Evolutionary conservation across 2,329 filamentous ascomycete species (phyloP).

Genomic region (Amauroascus verrucosus): DNA sequence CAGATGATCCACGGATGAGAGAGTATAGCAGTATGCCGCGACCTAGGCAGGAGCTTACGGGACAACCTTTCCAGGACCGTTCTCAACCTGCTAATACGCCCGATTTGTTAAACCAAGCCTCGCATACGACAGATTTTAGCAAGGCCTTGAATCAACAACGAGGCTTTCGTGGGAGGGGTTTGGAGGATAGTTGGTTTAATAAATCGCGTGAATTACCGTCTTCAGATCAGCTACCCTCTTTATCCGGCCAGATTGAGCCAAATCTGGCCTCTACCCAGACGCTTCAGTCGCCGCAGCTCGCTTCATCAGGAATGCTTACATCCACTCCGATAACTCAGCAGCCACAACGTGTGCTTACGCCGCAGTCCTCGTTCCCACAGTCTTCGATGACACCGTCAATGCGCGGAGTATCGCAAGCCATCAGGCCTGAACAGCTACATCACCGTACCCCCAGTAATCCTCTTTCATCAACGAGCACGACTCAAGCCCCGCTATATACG

Average conservation of each 20-base stretch:
- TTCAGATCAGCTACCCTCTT: slow-evolving; percentile 35
- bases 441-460: slow-evolving; percentile 54
- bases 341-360: slow-evolving; percentile 37
- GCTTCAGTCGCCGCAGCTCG: slow-evolving; percentile 32
- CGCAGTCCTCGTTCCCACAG: slow-evolving; percentile 58
- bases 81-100: slow-evolving; percentile 63
- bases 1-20: slow-evolving; percentile 64
- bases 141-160: slow-evolving; percentile 72
- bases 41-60: slow-evolving; percentile 80
- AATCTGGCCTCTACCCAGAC: slow-evolving; percentile 26
- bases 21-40: slow-evolving; percentile 78
- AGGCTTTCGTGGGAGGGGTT: slow-evolving; percentile 64
- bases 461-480: slow-evolving; percentile 42
- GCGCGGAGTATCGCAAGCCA: slow-evolving; percentile 54
- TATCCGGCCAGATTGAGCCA: slow-evolving; percentile 23
- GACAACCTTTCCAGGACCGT: slow-evolving; percentile 77
- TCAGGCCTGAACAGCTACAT: slow-evolving; percentile 53
- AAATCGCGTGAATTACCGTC: slow-evolving; percentile 67
- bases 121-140: slow-evolving; percentile 84
- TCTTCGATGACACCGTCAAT: slow-evolving; percentile 62
- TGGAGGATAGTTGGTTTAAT: slow-evolving; percentile 71
- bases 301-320: slow-evolving; percentile 27
- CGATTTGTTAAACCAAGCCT: slow-evolving; percentile 76
- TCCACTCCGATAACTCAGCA: slow-evolving; percentile 34
- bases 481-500: slow-evolving; percentile 41